A percentile compares a stretch with the other conserved stretches of the same genome.
These are phyloP conservation scores for Lactifluus volemus DNA, from an alignment of 768 basidiomycete genomes.

Conservation along the genomic window DNA sequence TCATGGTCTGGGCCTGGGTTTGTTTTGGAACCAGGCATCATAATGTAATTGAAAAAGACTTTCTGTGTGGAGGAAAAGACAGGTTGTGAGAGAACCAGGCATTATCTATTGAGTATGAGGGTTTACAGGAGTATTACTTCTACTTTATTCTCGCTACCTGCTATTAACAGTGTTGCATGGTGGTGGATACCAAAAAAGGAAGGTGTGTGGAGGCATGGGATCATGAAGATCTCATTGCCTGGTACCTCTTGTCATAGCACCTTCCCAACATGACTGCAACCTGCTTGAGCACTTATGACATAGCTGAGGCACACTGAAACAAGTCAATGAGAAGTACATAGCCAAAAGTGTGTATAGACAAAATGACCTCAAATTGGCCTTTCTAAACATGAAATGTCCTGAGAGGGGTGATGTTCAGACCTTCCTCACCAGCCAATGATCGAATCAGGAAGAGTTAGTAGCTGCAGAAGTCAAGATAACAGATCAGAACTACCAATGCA, in stretches of 20 bases:
- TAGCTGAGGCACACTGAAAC: background rate
- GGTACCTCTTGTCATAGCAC: background rate
- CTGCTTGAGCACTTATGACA: fast-evolving
- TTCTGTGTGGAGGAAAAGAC: no score
- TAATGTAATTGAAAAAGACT: no score
- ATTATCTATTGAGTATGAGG: no score
- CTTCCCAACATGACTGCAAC: background rate
- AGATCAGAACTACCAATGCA: background rate
- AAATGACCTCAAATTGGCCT: background rate
- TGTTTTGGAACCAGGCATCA: no score
- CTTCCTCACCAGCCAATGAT: background rate
- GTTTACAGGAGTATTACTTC: no score
- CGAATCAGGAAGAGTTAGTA: background rate
- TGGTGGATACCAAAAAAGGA: no score
- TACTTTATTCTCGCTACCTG: no score
- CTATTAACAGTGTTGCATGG: no score
- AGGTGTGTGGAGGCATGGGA: background rate
- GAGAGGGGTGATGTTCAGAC: background rate
- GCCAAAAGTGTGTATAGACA: background rate
- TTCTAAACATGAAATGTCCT: background rate
- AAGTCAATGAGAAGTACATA: background rate
- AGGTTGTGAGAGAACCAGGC: no score
- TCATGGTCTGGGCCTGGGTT: no score
- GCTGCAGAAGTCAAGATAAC: background rate
- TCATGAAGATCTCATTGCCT: background rate